Conservation (phyloP, 2,329 filamentous ascomycete species). For the Coniella vitis region DNA sequence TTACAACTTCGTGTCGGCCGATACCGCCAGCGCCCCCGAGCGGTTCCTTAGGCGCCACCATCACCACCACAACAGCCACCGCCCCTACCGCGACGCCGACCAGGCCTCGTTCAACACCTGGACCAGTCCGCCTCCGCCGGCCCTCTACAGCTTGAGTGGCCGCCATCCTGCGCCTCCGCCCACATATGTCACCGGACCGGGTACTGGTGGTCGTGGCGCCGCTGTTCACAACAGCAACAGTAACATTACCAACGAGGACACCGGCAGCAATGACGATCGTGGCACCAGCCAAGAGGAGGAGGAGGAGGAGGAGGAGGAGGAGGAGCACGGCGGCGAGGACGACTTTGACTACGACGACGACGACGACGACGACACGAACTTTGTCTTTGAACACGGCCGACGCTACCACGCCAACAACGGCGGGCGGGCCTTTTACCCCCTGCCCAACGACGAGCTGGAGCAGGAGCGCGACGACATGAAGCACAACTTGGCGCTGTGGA, state of each 20-base stretch:
- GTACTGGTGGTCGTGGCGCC: too few species aligned
- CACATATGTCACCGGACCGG: too few species aligned
- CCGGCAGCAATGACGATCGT: too few species aligned
- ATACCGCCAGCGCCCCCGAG: slow-evolving; percentile 2
- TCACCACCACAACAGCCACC: background rate
- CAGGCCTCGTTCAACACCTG: slow-evolving; percentile 13
- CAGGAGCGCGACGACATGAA: slow-evolving; percentile 36
- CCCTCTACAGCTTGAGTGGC: too few species aligned
- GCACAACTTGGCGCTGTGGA: slow-evolving; percentile 30
- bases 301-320: background rate
- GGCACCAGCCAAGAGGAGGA: too few species aligned
- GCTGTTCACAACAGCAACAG: too few species aligned
- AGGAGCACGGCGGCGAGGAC: background rate
- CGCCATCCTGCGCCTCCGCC: too few species aligned
- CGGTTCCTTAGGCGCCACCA: background rate
- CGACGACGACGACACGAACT: slow-evolving; percentile 22
- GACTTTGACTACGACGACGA: slow-evolving; percentile 17
- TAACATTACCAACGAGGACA: too few species aligned
- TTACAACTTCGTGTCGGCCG: slow-evolving; percentile 76
- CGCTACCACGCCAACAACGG: slow-evolving; percentile 31
- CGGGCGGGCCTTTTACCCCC: slow-evolving; percentile 24
- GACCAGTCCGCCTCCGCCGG: slow-evolving; percentile 8
- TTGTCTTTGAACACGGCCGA: slow-evolving; percentile 27
- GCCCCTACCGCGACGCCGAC: background rate
- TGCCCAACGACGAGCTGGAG: slow-evolving; percentile 35